Conservation (phyloP, 1,284 basidiomycete genomes). For the Cryptococcus sp. region DNA sequence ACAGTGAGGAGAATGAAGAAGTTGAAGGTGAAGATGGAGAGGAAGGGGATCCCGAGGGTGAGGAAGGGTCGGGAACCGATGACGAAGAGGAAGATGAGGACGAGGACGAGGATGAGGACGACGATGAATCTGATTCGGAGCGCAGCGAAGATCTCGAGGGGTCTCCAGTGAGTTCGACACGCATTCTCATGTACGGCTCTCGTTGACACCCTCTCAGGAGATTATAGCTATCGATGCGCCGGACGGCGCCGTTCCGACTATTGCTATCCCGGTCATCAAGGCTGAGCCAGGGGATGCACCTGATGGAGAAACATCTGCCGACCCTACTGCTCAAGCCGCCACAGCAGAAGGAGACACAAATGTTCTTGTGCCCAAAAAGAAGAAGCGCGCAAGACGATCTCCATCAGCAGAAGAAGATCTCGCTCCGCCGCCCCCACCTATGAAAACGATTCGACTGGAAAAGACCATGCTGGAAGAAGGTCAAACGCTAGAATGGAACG, state of each 20-base stretch:
- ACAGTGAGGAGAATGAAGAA: slow-evolving; percentile 61
- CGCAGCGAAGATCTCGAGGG: slow-evolving; percentile 28
- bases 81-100: slow-evolving; percentile 25
- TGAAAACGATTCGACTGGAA: slow-evolving; percentile 47
- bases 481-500: slow-evolving; percentile 42
- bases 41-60: slow-evolving; percentile 54
- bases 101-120: slow-evolving; percentile 24
- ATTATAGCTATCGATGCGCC: slow-evolving; percentile 23
- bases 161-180: slow-evolving; percentile 21
- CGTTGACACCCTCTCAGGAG: slow-evolving; percentile 5
- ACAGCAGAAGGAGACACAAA: slow-evolving; percentile 19
- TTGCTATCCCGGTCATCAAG: slow-evolving; percentile 14
- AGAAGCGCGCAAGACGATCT: slow-evolving; percentile 31
- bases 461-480: slow-evolving; percentile 14
- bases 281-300: slow-evolving; percentile 10
- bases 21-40: slow-evolving; percentile 42
- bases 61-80: slow-evolving; percentile 39
- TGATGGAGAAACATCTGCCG: neutral
- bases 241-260: slow-evolving; percentile 6
- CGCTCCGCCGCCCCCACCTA: slow-evolving; percentile 45
- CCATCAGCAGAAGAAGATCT: slow-evolving; percentile 43
- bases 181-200: too few species aligned
- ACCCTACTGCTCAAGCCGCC: slow-evolving; percentile 5
- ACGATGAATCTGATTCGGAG: slow-evolving; percentile 27
- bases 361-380: slow-evolving; percentile 39